phyloP scores from a whole-genome alignment of 2,329 filamentous ascomycete species.

The Exophiala sp. region DNA sequence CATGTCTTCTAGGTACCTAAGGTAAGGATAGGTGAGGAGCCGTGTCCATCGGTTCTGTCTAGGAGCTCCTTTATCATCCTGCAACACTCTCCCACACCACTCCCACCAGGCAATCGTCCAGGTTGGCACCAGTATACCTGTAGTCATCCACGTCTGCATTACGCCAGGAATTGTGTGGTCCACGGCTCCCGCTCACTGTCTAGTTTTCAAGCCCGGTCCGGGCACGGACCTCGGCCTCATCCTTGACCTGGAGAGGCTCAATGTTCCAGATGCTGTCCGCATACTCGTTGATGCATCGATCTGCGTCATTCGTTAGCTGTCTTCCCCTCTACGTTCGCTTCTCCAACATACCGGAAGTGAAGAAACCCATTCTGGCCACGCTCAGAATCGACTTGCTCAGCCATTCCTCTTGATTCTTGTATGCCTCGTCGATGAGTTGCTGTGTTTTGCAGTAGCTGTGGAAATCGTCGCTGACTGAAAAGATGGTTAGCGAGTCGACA shows the following conservation, averaged over 20 bases:
- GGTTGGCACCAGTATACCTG: no score
- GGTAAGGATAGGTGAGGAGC: not conserved
- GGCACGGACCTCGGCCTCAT: constrained; percentile 28
- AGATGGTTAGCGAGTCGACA: not conserved
- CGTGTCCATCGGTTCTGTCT: not conserved
- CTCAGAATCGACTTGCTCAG: constrained; percentile 80
- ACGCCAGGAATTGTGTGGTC: not conserved
- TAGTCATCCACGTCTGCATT: not conserved
- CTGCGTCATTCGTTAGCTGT: constrained; percentile 34
- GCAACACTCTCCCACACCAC: no score
- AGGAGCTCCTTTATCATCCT: no score
- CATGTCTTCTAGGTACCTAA: not conserved
- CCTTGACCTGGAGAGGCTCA: constrained; percentile 61
- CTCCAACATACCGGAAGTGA: constrained; percentile 55
- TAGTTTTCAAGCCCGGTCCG: constrained; percentile 26
- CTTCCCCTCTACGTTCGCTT: not conserved
- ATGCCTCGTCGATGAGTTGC: constrained; percentile 81
- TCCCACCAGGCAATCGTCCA: no score
- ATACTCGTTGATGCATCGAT: constrained; percentile 95
- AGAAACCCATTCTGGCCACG: constrained; percentile 94
- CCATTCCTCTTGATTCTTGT: constrained; percentile 89
- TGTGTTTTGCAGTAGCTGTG: constrained; percentile 91
- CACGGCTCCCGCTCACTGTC: not conserved
- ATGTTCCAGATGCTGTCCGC: constrained; percentile 97
- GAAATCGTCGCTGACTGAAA: constrained; percentile 83